Conservation (phyloP, 768 basidiomycete species). For the Mycena filopes region DNA sequence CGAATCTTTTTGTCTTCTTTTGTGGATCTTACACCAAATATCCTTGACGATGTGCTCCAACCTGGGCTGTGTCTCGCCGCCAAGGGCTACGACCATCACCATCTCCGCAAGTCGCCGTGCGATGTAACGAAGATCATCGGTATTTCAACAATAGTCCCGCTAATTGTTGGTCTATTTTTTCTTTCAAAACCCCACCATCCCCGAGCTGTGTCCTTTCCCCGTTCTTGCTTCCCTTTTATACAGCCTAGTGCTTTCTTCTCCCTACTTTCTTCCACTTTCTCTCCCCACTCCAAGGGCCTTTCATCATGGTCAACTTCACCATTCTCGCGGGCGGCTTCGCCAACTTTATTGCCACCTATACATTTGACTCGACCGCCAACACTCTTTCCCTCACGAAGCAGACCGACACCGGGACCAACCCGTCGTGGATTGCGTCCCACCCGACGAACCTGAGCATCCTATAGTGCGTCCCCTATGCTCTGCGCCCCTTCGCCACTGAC, state of each 20-base stretch:
- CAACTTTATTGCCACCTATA: conserved; percentile 55
- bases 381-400: conserved; percentile 57
- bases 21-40: not conserved
- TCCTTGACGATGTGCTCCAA: not conserved
- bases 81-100: conserved; percentile 5
- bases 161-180: not conserved
- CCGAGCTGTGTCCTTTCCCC: conserved; percentile 23
- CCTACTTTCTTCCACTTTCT: not conserved
- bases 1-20: no score
- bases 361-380: conserved; percentile 62
- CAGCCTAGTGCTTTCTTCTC: conserved; percentile 27
- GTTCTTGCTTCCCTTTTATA: conserved; percentile 11
- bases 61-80: no score
- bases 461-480: conserved; percentile 54
- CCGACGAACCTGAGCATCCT: conserved; percentile 65
- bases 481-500: conserved; percentile 5
- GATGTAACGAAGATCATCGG: not conserved
- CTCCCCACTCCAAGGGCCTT: no score
- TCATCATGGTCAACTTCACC: conserved; percentile 57
- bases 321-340: conserved; percentile 61
- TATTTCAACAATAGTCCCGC: no score
- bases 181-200: conserved; percentile 16
- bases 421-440: conserved; percentile 69
- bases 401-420: conserved; percentile 57
- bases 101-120: not conserved